These are phyloP conservation scores for Fusarium continuum DNA, from an alignment of 2,329 filamentous ascomycete species.

Conservation along the genomic window DNA sequence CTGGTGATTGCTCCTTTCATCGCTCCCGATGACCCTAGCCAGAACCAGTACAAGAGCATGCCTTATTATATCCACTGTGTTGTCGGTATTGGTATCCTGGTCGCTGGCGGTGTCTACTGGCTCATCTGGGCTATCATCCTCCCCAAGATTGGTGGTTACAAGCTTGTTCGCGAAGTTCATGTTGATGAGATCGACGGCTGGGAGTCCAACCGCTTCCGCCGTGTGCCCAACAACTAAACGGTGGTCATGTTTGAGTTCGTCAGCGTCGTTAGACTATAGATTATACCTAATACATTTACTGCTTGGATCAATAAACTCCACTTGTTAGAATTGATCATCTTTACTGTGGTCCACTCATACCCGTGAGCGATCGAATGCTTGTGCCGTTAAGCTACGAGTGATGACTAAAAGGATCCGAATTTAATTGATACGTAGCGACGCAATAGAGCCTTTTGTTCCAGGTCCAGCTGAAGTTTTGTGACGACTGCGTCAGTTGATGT, in stretches of 20 bases:
- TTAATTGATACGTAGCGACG: no score
- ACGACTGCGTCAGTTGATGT: no score
- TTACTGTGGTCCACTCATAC: background rate
- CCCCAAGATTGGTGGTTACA: constrained; percentile 62
- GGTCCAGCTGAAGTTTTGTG: no score
- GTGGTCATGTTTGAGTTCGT: constrained; percentile 2
- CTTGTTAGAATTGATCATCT: background rate
- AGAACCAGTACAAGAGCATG: constrained; percentile 62
- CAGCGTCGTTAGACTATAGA: constrained; percentile 8
- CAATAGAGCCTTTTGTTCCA: background rate
- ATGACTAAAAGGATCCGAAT: no score
- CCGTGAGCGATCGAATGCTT: background rate
- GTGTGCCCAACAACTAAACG: constrained; percentile 47
- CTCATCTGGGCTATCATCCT: constrained; percentile 62
- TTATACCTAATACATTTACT: constrained; percentile 18
- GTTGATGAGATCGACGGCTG: constrained; percentile 69
- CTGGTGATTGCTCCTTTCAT: constrained; percentile 68
- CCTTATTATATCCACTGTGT: constrained; percentile 68
- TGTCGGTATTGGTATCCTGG: constrained; percentile 64
- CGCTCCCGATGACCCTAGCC: constrained; percentile 57
- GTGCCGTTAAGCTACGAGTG: no score
- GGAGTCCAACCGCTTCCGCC: constrained; percentile 65
- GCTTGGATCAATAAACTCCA: no score
- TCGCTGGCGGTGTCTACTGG: constrained; percentile 64
- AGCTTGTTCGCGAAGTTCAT: constrained; percentile 63